These are phyloP conservation scores for Aegle marmelos DNA, from an alignment of 345 rosid species.

Conservation along the genomic window DNA sequence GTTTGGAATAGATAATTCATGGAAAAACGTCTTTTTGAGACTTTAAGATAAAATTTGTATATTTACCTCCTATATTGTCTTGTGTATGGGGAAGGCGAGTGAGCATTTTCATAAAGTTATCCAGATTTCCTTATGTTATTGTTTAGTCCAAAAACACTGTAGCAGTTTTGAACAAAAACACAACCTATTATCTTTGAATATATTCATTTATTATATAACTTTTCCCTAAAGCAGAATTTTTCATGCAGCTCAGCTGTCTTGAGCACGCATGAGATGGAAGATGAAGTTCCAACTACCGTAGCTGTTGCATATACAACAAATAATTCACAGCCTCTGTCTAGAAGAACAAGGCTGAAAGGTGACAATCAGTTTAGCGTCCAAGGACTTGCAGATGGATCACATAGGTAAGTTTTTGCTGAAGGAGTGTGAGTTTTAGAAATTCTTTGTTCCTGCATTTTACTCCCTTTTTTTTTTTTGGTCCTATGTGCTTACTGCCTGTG, in stretches of 20 bases:
- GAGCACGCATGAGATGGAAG: conserved; percentile 77
- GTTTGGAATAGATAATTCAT: neutral
- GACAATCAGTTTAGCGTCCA: conserved; percentile 61
- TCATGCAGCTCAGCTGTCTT: conserved; percentile 77
- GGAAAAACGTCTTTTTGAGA: neutral
- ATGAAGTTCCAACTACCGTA: conserved; percentile 81
- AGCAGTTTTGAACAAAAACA: neutral
- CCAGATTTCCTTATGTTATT: neutral
- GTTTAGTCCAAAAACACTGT: neutral
- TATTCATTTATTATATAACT: conserved; percentile 4
- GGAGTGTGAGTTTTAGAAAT: conserved; percentile 54
- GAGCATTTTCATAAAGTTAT: neutral
- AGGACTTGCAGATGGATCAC: conserved; percentile 69
- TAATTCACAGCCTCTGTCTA: conserved; percentile 79
- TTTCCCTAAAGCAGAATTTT: conserved; percentile 33
- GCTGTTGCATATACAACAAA: conserved; percentile 65
- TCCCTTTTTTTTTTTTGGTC: neutral
- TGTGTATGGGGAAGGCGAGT: neutral
- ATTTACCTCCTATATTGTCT: too few relatives aligned
- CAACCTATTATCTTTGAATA: neutral
- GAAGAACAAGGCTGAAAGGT: conserved; percentile 88
- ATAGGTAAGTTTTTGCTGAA: conserved; percentile 59
- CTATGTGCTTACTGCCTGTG: neutral
- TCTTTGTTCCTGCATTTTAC: neutral
- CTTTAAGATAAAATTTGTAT: neutral